Conservation (phyloP, 169 alveolate species). For the Babesia sp. region DNA sequence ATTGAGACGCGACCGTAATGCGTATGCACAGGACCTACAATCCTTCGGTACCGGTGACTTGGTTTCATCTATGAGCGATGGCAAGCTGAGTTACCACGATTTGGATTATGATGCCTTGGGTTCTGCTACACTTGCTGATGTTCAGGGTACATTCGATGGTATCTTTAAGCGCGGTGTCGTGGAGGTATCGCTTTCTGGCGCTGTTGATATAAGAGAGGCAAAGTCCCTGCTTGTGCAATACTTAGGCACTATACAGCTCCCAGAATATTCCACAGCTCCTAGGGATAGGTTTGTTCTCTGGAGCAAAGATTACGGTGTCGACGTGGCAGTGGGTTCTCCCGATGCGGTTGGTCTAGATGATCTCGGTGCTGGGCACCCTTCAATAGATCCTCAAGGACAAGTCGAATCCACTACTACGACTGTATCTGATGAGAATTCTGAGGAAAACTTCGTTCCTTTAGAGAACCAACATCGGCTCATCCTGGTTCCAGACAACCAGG, state of each 20-base stretch:
- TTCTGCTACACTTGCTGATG: constrained; percentile 48
- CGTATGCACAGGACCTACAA: constrained; percentile 55
- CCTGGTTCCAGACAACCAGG: constrained; percentile 74
- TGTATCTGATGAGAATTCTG: background rate
- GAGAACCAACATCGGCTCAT: constrained; percentile 58
- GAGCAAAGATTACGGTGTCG: background rate
- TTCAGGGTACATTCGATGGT: constrained; percentile 35
- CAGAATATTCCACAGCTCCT: background rate
- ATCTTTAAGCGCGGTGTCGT: constrained; percentile 41
- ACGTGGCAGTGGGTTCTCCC: too few species aligned
- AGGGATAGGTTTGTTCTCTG: constrained; percentile 4
- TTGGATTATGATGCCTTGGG: constrained; percentile 46
- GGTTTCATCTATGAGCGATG: constrained; percentile 69
- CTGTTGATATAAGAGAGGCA: constrained; percentile 5
- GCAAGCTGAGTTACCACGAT: constrained; percentile 65
- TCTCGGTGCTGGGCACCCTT: background rate
- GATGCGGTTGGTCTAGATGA: background rate
- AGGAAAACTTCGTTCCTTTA: background rate
- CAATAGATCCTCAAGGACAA: background rate
- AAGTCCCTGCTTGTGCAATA: constrained; percentile 38
- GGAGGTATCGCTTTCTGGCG: constrained; percentile 38
- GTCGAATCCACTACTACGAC: background rate
- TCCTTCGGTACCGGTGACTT: constrained; percentile 72
- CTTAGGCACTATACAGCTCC: constrained; percentile 43
- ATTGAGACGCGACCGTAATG: constrained; percentile 88